Evolutionary conservation across 805 yeast genomes (phyloP), one percentile per base, ranked within the genome.

Genomic region (Ogataea degrootiae): DNA sequence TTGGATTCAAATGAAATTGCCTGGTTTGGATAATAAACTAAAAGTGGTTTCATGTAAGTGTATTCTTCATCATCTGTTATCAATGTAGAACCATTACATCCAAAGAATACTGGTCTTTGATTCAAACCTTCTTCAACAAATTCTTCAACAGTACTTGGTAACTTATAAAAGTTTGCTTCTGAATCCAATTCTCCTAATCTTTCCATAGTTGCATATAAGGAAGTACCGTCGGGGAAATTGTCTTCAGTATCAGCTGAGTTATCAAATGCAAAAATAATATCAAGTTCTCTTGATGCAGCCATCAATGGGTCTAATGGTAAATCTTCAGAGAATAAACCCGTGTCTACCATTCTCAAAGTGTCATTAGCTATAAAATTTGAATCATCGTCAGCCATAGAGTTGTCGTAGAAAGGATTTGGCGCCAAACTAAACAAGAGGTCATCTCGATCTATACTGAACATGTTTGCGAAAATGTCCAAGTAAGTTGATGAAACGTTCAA

Each of bases 11-110:
- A 77, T 23, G 83, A 71, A 55, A 77, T 75, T 26, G 84, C 80
- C 29, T 76, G 63, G 63, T 88, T 88, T 49, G 95, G 90, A 48
- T 83, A 70, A 59, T 87, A 87, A 22, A 87, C 80, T 36, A 88
- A 74, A 47, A 87, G 69, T 4, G 96, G 96, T 33, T 87, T 84
- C 49, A 73, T 56, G 4, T 56, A 60, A 15, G 62, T 64, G 48
- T 60, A 68, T 9, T 56, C 58, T 12, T 50, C 52, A 19, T 57
- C 61, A 17, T 71, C 66, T 3, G 70, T 63, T 50, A 81, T 68
- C 58, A 82, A 66, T 53, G 78, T 75, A 1, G 69, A 56, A 16
- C 86, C 77, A 60, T 85, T 77, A 67, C 96, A 87, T 29, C 96
- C 96, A 62, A 88, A 88, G 67, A 88, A 87, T 0, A 81, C 74